Conservation (phyloP, 2,329 filamentous ascomycete genomes). For the Xylariaceae sp. region DNA sequence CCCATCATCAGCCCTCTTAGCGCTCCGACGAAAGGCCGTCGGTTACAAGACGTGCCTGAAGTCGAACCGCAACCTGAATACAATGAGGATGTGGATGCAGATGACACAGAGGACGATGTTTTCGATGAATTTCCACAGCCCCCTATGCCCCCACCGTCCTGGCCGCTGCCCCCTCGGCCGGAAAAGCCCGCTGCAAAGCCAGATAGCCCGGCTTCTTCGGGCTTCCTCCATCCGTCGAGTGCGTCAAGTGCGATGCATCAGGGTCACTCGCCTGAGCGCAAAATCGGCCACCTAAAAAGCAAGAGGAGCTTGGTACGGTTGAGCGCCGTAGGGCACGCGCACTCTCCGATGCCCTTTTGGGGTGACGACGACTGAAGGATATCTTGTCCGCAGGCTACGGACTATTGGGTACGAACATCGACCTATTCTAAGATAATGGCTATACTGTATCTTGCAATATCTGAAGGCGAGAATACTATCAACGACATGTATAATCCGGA, state of each 20-base stretch:
- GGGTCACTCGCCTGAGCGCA: slow-evolving; percentile 11
- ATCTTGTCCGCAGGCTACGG: slow-evolving; percentile 12
- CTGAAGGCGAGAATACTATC: background rate
- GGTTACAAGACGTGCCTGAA: slow-evolving; percentile 30
- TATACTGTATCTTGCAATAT: background rate
- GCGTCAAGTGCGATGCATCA: slow-evolving; percentile 32
- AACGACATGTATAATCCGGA: slow-evolving; percentile 13
- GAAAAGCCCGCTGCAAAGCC: background rate
- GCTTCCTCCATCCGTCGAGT: slow-evolving; percentile 30
- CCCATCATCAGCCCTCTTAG: slow-evolving; percentile 30
- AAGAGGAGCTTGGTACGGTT: slow-evolving; percentile 51
- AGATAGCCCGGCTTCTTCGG: background rate
- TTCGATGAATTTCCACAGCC: slow-evolving; percentile 21
- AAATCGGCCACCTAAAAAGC: slow-evolving; percentile 19
- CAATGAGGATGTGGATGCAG: slow-evolving; percentile 19
- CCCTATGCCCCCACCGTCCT: slow-evolving; percentile 26
- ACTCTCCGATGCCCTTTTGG: slow-evolving; percentile 47
- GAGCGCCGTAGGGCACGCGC: slow-evolving; percentile 48
- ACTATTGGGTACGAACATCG: background rate
- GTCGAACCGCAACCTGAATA: slow-evolving; percentile 14
- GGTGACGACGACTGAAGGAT: slow-evolving; percentile 50
- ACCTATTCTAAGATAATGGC: background rate
- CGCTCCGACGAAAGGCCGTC: slow-evolving; percentile 8
- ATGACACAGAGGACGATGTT: slow-evolving; percentile 16
- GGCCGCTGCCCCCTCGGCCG: slow-evolving; percentile 25